phyloP scores from a whole-genome alignment of 192 early-diverging fungal species.

The Haplosporangium gracile region DNA sequence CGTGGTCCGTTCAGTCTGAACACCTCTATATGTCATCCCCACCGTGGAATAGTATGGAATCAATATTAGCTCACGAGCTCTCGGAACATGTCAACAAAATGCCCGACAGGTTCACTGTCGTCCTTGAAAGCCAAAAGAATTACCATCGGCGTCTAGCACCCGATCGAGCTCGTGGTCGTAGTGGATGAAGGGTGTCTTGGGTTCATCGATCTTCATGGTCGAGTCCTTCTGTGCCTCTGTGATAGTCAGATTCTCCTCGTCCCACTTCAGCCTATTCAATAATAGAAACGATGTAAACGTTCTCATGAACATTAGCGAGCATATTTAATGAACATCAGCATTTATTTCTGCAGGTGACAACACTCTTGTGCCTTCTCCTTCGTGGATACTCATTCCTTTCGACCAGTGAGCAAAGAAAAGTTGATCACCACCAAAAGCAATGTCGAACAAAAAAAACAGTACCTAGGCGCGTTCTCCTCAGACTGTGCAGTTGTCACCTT shows the following conservation, averaged over 20 bases:
- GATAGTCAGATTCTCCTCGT: slow-evolving; percentile 91
- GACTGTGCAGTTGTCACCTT: slow-evolving; percentile 4
- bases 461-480: slow-evolving; percentile 38
- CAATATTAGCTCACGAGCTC: background rate
- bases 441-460: background rate
- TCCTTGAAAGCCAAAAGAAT: background rate
- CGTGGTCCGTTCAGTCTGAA: slow-evolving; percentile 42
- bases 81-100: background rate
- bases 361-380: background rate
- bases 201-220: slow-evolving; percentile 98
- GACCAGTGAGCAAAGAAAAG: background rate
- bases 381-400: background rate
- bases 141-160: slow-evolving; percentile 70
- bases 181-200: slow-evolving; percentile 94
- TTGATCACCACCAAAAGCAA: background rate
- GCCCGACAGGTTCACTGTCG: background rate
- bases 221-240: slow-evolving; percentile 92
- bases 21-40: slow-evolving; percentile 13
- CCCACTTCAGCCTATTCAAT: slow-evolving; percentile 83
- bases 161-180: slow-evolving; percentile 88
- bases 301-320: background rate
- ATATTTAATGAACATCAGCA: background rate
- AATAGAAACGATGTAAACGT: slow-evolving; percentile 11
- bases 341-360: background rate
- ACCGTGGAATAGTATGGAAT: background rate